Percentiles rank a stretch among this genome's conserved stretches.
phyloP scores from a whole-genome alignment of 2,329 filamentous ascomycete genomes.

The Phaeosphaeria sp. region DNA sequence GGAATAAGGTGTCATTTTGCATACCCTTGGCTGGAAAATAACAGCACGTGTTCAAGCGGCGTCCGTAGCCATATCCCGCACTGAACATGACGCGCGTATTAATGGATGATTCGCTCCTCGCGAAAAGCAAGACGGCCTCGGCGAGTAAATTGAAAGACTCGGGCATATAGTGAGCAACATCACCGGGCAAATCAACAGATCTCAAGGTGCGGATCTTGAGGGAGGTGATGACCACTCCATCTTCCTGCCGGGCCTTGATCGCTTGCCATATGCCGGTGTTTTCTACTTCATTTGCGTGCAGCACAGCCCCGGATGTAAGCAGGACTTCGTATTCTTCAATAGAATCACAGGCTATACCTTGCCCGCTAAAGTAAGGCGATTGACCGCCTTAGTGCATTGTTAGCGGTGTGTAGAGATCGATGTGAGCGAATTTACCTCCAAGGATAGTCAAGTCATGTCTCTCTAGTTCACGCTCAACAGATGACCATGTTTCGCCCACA shows the following conservation, averaged over 20 bases:
- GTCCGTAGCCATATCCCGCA: constrained; percentile 7
- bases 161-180: constrained; percentile 7
- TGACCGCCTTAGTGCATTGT: constrained; percentile 22
- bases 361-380: constrained; percentile 19
- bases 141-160: constrained; percentile 4
- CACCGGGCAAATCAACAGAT: constrained; percentile 3
- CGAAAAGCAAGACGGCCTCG: constrained; percentile 9
- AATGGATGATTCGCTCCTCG: constrained; percentile 8
- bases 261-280: constrained; percentile 49
- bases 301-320: constrained; percentile 50
- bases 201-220: constrained; percentile 4
- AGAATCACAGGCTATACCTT: constrained; percentile 23
- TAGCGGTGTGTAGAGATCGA: not conserved
- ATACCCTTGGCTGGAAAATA: constrained; percentile 3
- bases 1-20: constrained; percentile 1
- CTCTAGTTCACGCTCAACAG: constrained; percentile 31
- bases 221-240: constrained; percentile 27
- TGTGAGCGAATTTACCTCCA: constrained; percentile 21
- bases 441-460: constrained; percentile 22
- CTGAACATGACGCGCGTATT: constrained; percentile 11
- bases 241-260: constrained; percentile 44
- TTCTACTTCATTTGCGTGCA: constrained; percentile 46
- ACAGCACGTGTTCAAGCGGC: constrained; percentile 4
- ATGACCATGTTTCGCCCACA: constrained; percentile 32
- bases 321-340: constrained; percentile 47